These are phyloP conservation scores for Eimeria acervulina DNA, from an alignment of 169 alveolate species.

Conservation along the genomic window DNA sequence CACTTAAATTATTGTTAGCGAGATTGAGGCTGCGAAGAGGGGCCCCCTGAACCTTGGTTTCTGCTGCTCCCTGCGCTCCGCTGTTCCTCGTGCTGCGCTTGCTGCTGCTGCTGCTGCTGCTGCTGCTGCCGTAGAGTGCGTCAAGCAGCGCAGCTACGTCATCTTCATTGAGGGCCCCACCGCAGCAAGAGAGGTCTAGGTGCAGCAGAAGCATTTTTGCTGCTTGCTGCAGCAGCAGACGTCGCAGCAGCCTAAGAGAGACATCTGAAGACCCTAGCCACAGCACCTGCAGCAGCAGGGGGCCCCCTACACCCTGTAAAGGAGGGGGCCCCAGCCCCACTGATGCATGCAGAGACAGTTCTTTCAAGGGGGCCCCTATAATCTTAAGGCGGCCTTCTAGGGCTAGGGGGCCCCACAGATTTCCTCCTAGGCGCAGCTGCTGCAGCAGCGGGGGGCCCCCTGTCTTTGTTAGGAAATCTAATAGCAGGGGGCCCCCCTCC, in stretches of 20 bases:
- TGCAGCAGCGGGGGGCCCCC: constrained; percentile 45
- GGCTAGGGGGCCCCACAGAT: constrained; percentile 39
- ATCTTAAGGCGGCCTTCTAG: constrained; percentile 12
- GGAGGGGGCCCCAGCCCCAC: constrained; percentile 49
- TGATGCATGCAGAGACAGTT: constrained; percentile 8
- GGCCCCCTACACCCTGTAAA: constrained; percentile 12
- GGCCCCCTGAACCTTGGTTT: neutral
- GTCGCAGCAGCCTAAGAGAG: neutral
- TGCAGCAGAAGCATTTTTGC: neutral
- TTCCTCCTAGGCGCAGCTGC: constrained; percentile 37
- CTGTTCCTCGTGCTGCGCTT: neutral
- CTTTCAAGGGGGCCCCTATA: neutral
- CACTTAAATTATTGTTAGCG: constrained; percentile 8
- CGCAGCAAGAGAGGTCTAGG: constrained; percentile 45
- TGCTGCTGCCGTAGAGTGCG: constrained; percentile 49
- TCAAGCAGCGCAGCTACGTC: constrained; percentile 45
- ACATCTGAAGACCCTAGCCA: constrained; percentile 32
- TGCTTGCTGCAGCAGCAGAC: constrained; percentile 35
- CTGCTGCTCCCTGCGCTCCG: neutral
- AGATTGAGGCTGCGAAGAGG: constrained; percentile 21
- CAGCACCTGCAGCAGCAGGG: neutral
- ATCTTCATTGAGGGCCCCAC: neutral
- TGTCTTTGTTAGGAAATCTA: neutral
- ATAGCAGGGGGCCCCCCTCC: constrained; percentile 13
- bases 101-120: constrained; percentile 55